Evolutionary conservation across 768 basidiomycete species (phyloP), one percentile per base, ranked within the genome.

Genomic region (Termitomyces sp.): DNA sequence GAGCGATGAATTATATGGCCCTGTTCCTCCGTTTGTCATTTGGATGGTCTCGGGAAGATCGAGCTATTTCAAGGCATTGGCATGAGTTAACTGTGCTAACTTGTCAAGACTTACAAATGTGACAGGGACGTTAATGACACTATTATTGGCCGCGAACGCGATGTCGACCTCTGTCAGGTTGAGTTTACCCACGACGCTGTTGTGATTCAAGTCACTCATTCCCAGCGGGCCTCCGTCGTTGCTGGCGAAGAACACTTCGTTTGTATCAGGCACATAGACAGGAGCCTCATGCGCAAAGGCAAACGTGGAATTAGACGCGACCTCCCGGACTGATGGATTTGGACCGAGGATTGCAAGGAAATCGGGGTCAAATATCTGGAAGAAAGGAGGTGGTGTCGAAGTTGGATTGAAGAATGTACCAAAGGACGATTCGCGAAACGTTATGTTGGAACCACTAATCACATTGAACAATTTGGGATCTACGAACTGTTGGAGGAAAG

Each of bases 211-310:
- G 60, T 84, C 84, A 51, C 81, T 87, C 65, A 80, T 78, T 7
- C 87, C 87, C 2, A 86, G 74, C 31, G 80, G 55, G 2, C 86
- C 87, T 5, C 88, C 88, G 55, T 81, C 83, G 59, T 84, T 88
- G 69, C 85, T 86, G 5, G 81, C 77, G 64, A 92, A 92, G 72
- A 84, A 86, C 2, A 92, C 75, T 60, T 86, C 82, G 63, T 90
- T 81, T n/a, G 84, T 85, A n/a, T 75, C 77, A 5, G 83, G 71
- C 33, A 81, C 72, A 69, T 84, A 90, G 2, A 91, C 75, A 0
- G 88, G 87, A 2, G 87, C 90, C 70, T 93, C 91, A 65, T 92
- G 90, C 18, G 88, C 89, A 60, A 90, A 84, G 3, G 85, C 85
- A 67, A 85, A 86, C 4, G 77, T 81, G 3, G 79, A 77, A 57